Base-by-base conservation (phyloP, 306 rosid genomes). In the Rosa rugosa region DNA sequence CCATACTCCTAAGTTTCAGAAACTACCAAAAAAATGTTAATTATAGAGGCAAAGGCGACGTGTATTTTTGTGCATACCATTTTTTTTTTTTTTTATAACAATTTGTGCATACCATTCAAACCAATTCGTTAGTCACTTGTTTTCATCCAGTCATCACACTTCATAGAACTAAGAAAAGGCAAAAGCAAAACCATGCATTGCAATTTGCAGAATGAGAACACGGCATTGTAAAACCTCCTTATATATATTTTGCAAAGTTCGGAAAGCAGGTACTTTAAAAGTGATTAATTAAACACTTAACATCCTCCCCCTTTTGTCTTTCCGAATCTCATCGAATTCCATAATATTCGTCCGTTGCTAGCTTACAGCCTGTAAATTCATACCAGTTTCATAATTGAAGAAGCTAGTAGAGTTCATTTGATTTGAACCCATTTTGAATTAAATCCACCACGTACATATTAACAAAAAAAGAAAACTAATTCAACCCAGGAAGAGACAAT, bases 271-370 rank as follows among this genome's bases (percentile, higher is more conserved):
- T 65, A 36, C 45, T 34, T 63, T 31, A 38, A 57, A 65, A 62
- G 47, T 8, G 27, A 36, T 38, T 38, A 66, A 41, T 66, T 38
- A 17, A 16, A 66, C 12, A 66, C 47, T 66, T 38, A 10, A 66
- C 25, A 38, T 40, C 18, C n/a, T 56, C 13, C 44, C 1, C 54
- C 41, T 41, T 74, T 57, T 40, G 68, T 74, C 47, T 57, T 54
- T 57, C 11, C n/a, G 34, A 38, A 40, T 13, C n/a, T 74, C 49
- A 59, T 74, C 54, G 44, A n/a, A 57, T 36, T 20, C 31, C 34
- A 54, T 66, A 38, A 66, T 66, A 66, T 66, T 66, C 47, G 49
- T 66, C 47, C 23, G 71, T 38, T 38, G 47, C 40, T 27, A 62
- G 10, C 16, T 38, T 42, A 66, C 78, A 57, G 53, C 53, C 63